These are phyloP conservation scores for Starmera quercuum DNA, from an alignment of 805 yeast genomes.

Conservation along the genomic window DNA sequence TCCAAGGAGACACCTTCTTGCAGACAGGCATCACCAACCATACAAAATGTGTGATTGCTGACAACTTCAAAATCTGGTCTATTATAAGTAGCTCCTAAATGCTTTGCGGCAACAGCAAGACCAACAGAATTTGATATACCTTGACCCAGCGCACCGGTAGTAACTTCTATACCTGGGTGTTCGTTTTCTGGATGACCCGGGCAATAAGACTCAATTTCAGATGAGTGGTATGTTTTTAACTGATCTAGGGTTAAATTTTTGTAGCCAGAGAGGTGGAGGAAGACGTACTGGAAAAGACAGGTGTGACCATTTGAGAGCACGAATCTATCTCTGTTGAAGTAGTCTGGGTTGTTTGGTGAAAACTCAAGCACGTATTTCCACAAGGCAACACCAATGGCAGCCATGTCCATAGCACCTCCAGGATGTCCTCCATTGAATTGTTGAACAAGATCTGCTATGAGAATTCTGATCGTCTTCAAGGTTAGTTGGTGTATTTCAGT, in stretches of 20 bases:
- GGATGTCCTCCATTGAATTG: constrained; percentile 31
- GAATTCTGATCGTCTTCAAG: constrained; percentile 23
- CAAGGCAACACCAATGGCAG: constrained; percentile 28
- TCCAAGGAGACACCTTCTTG: constrained; percentile 34
- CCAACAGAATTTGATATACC: constrained; percentile 34
- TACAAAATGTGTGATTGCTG: constrained; percentile 23
- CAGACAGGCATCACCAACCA: constrained; percentile 33
- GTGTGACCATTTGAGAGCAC: constrained; percentile 31
- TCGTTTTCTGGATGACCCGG: constrained; percentile 37
- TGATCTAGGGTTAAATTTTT: constrained; percentile 26
- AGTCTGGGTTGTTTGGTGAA: constrained; percentile 23
- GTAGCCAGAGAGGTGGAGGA: constrained; percentile 24
- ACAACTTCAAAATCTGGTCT: constrained; percentile 24
- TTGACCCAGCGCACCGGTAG: constrained; percentile 37
- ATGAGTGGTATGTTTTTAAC: constrained; percentile 26
- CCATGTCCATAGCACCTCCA: constrained; percentile 35
- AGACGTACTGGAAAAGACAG: constrained; percentile 26
- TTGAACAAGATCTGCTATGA: constrained; percentile 26
- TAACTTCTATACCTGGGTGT: constrained; percentile 29
- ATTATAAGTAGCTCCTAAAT: constrained; percentile 27
- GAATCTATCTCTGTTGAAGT: constrained; percentile 30
- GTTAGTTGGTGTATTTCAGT: constrained; percentile 17
- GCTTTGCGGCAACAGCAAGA: constrained; percentile 29
- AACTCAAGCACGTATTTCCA: constrained; percentile 26
- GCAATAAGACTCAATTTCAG: constrained; percentile 19